Conservation (phyloP, 495 filamentous ascomycete genomes). For the Neurospora sp. region DNA sequence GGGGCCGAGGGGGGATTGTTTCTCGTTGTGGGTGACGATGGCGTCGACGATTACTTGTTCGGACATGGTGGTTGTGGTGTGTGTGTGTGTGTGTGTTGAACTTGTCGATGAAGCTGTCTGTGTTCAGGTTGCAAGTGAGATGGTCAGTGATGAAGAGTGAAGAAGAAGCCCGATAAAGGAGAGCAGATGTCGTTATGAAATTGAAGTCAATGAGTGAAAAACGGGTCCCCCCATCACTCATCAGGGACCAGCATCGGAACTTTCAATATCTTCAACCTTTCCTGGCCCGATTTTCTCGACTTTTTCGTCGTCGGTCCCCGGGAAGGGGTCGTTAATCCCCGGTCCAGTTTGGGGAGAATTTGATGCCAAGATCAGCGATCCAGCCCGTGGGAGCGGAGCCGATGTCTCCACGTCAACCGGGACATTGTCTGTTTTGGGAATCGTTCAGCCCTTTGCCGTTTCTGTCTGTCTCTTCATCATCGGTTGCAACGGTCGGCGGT, state of each 20-base stretch:
- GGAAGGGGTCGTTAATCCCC: no score
- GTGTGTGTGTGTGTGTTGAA: neutral
- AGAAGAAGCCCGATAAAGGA: neutral
- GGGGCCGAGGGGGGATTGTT: conserved; percentile 6
- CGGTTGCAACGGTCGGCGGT: neutral
- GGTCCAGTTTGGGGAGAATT: neutral
- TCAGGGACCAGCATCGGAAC: neutral
- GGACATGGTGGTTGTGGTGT: neutral
- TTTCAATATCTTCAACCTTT: neutral
- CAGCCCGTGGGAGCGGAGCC: conserved; percentile 6
- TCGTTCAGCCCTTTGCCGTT: neutral
- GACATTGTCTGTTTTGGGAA: neutral
- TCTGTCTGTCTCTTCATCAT: neutral
- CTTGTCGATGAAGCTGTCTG: neutral
- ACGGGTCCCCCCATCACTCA: neutral
- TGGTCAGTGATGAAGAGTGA: neutral
- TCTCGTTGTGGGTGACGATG: neutral
- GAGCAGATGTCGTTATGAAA: neutral
- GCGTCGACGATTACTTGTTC: neutral
- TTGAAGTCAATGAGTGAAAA: neutral
- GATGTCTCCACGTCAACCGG: neutral
- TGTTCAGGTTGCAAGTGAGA: neutral
- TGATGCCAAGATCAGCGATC: conserved; percentile 3
- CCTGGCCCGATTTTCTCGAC: neutral
- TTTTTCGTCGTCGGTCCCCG: neutral